Evolutionary conservation across 352 stramenopile species (phyloP), one percentile per base, ranked within the genome.

Genomic region (Globisporangium echinulatum): DNA sequence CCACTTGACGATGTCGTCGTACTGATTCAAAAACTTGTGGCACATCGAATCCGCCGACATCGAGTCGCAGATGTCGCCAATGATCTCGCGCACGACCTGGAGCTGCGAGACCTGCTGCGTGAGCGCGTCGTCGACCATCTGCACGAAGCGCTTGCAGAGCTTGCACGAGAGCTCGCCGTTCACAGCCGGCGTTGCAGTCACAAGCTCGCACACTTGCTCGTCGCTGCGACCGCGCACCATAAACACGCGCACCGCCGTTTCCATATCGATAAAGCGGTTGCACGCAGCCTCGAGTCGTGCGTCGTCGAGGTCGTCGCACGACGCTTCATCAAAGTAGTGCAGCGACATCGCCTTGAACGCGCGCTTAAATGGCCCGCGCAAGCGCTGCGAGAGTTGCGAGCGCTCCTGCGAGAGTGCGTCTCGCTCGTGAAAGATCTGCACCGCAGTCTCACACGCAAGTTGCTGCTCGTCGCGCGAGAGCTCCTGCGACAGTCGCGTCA

Each of bases 1-100:
- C 85, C 82, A 92, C 38, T 80, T 64, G 5, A 94, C 82, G 53
- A 94, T 84, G 25, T 82, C 67, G 57, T 94, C 82, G 51, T 75
- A 92, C 54, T 76, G 75, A 48, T 89, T 84, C 8, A 91, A 49
- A 63, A 94, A 87, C 49, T 67, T 69, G 68, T 91, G 84, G 72
- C 85, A 94, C 77, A 81, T 87, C 6, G 82, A 92, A 56, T 90
- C 79, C 4, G 62, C 49, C 14, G 76, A 56, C 77, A 90, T 87
- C 49, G 77, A 76, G 49, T 88, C 71, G 59, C 82, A 92, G 36
- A 92, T 62, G 58, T 92, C 82, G 51, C 77, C 82, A 9, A 92
- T 86, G 55, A 92, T 85, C 8, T 73, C 77, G 54, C 80, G 78
- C 33, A 88, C 80, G 55, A 85, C 66, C 60, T 90, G 59, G 33